These are phyloP conservation scores for Plantago ovata DNA, from an alignment of 257 asterid genomes.

Conservation along the genomic window DNA sequence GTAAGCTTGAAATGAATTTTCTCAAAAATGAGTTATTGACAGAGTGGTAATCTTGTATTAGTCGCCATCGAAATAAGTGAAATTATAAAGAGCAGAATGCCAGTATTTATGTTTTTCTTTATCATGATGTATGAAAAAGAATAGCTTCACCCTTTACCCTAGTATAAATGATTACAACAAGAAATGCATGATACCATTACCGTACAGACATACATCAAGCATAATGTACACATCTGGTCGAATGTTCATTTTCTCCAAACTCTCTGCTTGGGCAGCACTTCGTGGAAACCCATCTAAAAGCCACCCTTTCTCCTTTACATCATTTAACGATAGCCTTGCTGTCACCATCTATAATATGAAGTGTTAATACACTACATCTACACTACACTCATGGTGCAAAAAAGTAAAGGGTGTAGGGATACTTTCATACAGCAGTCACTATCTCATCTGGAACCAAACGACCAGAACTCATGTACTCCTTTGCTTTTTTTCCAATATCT, in stretches of 20 bases:
- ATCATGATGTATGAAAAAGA: too few species aligned
- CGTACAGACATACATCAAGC: conserved; percentile 64
- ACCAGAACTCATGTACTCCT: conserved; percentile 87
- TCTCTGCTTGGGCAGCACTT: conserved; percentile 76
- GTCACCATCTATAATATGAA: conserved; percentile 71
- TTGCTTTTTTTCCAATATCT: conserved; percentile 78
- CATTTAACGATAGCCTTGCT: conserved; percentile 60
- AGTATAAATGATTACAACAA: conserved; percentile 10
- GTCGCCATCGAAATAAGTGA: too few species aligned
- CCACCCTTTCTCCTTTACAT: conserved; percentile 95
- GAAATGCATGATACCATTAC: conserved; percentile 4
- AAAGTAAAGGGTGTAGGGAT: conserved; percentile 5
- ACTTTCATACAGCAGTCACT: conserved; percentile 71
- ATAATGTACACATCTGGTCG: conserved; percentile 74
- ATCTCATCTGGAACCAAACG: conserved; percentile 84
- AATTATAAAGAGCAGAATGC: too few species aligned
- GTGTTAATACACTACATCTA: conserved; percentile 17
- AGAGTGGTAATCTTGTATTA: too few species aligned
- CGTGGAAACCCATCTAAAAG: conserved; percentile 95
- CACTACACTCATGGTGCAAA: conserved; percentile 17
- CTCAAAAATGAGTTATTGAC: too few species aligned
- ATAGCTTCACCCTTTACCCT: conserved; percentile 12
- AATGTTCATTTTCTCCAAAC: conserved; percentile 71
- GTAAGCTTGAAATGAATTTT: too few species aligned
- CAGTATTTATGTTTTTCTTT: too few species aligned